These are phyloP conservation scores for Persicaria tinctoria DNA, from an alignment of 148 eudicot species.

Conservation along the genomic window DNA sequence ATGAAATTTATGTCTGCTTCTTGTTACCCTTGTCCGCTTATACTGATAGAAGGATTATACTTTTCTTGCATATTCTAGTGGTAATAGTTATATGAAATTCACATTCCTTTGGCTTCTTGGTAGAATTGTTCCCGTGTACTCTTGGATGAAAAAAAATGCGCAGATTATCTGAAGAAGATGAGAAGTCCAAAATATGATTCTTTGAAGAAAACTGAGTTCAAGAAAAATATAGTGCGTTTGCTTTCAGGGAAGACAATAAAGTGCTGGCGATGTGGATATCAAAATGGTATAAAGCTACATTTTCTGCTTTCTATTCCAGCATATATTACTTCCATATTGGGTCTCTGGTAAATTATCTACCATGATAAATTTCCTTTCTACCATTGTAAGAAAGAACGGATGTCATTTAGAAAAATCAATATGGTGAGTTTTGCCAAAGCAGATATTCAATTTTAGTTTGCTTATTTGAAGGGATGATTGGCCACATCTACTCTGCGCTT, in stretches of 20 bases:
- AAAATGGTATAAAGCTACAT: conserved; percentile 46
- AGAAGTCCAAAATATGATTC: conserved; percentile 54
- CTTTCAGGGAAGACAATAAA: conserved; percentile 39
- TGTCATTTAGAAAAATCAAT: not conserved
- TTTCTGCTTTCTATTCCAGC: not conserved
- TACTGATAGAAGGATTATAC: not conserved
- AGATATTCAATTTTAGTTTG: not conserved
- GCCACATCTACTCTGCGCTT: not conserved
- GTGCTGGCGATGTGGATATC: conserved; percentile 77
- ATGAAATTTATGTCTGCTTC: not conserved
- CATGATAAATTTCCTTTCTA: not conserved
- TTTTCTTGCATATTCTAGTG: not conserved
- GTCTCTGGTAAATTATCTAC: not conserved
- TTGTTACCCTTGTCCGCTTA: not conserved
- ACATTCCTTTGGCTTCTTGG: conserved; percentile 6
- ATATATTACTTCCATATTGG: not conserved
- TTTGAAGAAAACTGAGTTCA: conserved; percentile 43
- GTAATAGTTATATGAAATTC: not conserved
- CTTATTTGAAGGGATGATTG: not conserved
- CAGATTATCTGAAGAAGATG: conserved; percentile 56
- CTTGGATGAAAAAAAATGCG: conserved; percentile 48
- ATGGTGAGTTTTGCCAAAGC: not conserved
- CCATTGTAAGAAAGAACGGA: not conserved
- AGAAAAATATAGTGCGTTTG: conserved; percentile 51
- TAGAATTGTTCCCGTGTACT: conserved; percentile 78